A percentile compares a stretch with the other conserved stretches of the same genome.
Conservation (phyloP, 805 yeast species). For the Cyberlindnera mississippiensis region DNA sequence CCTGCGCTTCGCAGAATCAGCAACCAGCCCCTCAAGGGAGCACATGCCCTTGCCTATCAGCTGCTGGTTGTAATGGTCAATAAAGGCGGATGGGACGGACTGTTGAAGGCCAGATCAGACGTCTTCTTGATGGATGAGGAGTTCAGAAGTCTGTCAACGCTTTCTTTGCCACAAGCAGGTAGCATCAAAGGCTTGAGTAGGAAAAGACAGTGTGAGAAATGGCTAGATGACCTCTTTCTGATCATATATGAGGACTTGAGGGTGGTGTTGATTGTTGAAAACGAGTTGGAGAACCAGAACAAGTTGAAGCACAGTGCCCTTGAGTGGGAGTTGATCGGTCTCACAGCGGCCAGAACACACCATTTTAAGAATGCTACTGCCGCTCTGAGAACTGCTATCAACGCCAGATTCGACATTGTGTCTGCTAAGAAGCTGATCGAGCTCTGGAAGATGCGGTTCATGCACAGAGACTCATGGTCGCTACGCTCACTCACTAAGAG, state of each 20-base stretch:
- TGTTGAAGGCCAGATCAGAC: conserved; percentile 59
- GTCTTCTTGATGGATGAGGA: conserved; percentile 83
- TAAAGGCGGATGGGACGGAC: conserved; percentile 77
- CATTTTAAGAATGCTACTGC: conserved; percentile 46
- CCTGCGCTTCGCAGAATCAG: conserved; percentile 48
- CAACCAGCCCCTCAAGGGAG: conserved; percentile 46
- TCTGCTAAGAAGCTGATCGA: conserved; percentile 48
- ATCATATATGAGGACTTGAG: conserved; percentile 63
- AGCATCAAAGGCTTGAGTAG: conserved; percentile 15
- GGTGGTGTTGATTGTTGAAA: conserved; percentile 32
- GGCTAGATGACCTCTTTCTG: conserved; percentile 75
- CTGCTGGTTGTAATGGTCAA: conserved; percentile 65
- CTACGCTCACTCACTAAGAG: conserved; percentile 17
- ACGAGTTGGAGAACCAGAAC: conserved; percentile 24
- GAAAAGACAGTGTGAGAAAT: conserved; percentile 66
- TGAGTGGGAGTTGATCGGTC: conserved; percentile 73
- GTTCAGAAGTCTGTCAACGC: conserved; percentile 36
- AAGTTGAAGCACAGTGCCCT: conserved; percentile 50
- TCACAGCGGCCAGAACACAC: conserved; percentile 45
- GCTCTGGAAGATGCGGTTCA: conserved; percentile 29
- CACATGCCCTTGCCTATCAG: conserved; percentile 60
- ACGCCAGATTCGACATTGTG: conserved; percentile 59
- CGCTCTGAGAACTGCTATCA: conserved; percentile 50
- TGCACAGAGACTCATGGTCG: conserved; percentile 15
- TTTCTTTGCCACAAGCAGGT: conserved; percentile 15